Base-by-base conservation (phyloP, 2,329 filamentous ascomycete species). In the Calonectria pteridis region DNA sequence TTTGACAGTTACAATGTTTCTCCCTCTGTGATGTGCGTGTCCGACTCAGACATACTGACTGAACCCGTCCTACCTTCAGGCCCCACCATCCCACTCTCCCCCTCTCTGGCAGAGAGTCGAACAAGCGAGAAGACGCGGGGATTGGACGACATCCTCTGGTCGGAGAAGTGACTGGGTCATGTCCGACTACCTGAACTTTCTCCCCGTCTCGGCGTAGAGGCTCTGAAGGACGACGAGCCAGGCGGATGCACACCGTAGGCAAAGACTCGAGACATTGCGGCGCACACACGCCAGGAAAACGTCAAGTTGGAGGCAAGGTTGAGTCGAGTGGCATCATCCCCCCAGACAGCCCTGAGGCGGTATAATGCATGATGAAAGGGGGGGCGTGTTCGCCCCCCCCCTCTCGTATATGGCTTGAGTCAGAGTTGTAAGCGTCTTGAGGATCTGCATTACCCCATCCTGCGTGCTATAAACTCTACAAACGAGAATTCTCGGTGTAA, bases 181-280 rank as follows among this genome's bases (percentile, higher is more conserved):
- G 33, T 14, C 35, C 28, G 55, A 62, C 55, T 62, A 62, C 55
- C 55, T 16, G 23, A 62, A 23, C 23, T 62, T 40, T 28, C 16
- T 23, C 28, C 33, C 20, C 35, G 9, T 35, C 23, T 55, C 28
- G 26, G 4, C 20, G 18, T 20, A 18, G 4, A 13, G 51, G 55
- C 14, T 37, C 33, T 28, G 13, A 16, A 35, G 55, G 35, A 40
- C 35, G 33, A 14, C 37, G 23, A 40, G 23, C 33, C 55, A 35
- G 35, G 55, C 23, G 35, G 20, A 62, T 37, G 33, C 55, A 62
- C 35, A 35, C 33, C 16, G 35, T n/a, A 40, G 37, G 55, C 16
- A 62, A 62, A 23, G 23, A 62, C 13, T 62, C 55, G 55, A 62
- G 55, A 62, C 55, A 62, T 62, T 62, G 33, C 23, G 35, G 35